Evolutionary conservation across 2,329 filamentous ascomycete species (phyloP).

Genomic region (Diaporthe caulivora): DNA sequence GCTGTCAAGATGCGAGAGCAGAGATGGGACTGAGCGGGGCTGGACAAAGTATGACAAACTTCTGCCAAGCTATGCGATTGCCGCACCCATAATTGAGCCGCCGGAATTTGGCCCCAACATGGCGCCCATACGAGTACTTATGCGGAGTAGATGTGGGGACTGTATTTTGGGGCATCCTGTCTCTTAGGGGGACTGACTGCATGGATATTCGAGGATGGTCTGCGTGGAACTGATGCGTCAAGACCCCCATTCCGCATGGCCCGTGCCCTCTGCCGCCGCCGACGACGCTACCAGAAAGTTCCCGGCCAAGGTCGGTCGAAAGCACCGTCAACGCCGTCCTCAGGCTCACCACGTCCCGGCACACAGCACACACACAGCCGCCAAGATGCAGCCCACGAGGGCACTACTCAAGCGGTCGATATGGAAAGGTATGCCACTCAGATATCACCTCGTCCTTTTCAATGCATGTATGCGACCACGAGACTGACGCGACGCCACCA

Average conservation of each 20-base stretch:
- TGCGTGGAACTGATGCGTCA: neutral
- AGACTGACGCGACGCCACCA: neutral
- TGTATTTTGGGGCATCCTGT: too few species aligned
- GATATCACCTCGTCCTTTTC: neutral
- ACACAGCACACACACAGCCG: slow-evolving; percentile 26
- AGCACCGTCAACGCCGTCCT: neutral
- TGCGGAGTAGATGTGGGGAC: neutral
- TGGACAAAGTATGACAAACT: too few species aligned
- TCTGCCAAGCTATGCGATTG: too few species aligned
- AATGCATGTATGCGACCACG: too few species aligned
- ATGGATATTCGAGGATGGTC: fast-evolving
- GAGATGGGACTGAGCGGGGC: too few species aligned
- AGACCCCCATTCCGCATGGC: neutral
- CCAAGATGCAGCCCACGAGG: slow-evolving; percentile 53
- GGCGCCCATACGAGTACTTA: too few species aligned
- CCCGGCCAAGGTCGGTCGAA: neutral
- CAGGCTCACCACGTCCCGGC: neutral
- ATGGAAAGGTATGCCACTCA: slow-evolving; percentile 36
- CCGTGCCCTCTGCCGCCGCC: neutral
- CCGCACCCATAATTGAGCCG: too few species aligned
- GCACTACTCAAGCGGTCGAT: slow-evolving; percentile 47
- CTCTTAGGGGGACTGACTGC: too few species aligned
- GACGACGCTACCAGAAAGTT: slow-evolving; percentile 13
- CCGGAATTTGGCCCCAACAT: too few species aligned
- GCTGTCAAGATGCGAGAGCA: too few species aligned